These are phyloP conservation scores for Rubroboletus satanas DNA, from an alignment of 768 basidiomycete genomes.

Conservation along the genomic window DNA sequence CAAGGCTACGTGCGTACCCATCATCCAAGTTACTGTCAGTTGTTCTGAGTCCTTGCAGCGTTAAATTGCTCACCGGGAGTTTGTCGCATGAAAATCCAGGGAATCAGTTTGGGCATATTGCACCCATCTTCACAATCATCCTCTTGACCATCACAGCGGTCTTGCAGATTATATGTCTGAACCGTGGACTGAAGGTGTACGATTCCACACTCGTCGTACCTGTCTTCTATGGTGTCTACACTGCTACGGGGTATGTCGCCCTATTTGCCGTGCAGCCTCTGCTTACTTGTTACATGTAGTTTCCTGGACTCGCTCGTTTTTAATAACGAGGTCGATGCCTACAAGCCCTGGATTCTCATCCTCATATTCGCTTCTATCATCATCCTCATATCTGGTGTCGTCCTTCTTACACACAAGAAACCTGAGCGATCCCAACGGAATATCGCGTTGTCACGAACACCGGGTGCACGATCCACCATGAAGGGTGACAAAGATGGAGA, in stretches of 20 bases:
- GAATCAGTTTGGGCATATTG: slow-evolving; percentile 81
- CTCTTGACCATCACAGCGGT: slow-evolving; percentile 69
- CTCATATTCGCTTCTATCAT: slow-evolving; percentile 84
- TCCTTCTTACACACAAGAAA: slow-evolving; percentile 92
- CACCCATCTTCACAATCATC: slow-evolving; percentile 73
- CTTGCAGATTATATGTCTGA: slow-evolving; percentile 86
- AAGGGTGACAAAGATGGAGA: slow-evolving; percentile 12
- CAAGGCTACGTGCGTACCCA: slow-evolving; percentile 35
- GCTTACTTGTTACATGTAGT: slow-evolving; percentile 26
- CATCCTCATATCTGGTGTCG: slow-evolving; percentile 85
- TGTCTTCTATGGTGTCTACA: slow-evolving; percentile 92
- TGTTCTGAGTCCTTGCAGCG: slow-evolving; percentile 40
- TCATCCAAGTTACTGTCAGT: not conserved
- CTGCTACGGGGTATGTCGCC: slow-evolving; percentile 67
- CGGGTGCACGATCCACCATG: slow-evolving; percentile 24
- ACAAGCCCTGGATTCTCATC: slow-evolving; percentile 84
- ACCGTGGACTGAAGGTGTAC: slow-evolving; percentile 85
- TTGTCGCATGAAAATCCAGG: slow-evolving; percentile 77
- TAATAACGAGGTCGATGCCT: slow-evolving; percentile 82
- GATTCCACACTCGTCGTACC: slow-evolving; percentile 92
- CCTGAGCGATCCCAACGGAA: slow-evolving; percentile 48
- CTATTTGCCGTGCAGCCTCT: not conserved
- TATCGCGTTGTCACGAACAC: slow-evolving; percentile 25
- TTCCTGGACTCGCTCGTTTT: slow-evolving; percentile 72
- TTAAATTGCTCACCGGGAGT: slow-evolving; percentile 73